Base-by-base conservation (phyloP, 2,329 filamentous ascomycete genomes). In the Podosphaera fusca region DNA sequence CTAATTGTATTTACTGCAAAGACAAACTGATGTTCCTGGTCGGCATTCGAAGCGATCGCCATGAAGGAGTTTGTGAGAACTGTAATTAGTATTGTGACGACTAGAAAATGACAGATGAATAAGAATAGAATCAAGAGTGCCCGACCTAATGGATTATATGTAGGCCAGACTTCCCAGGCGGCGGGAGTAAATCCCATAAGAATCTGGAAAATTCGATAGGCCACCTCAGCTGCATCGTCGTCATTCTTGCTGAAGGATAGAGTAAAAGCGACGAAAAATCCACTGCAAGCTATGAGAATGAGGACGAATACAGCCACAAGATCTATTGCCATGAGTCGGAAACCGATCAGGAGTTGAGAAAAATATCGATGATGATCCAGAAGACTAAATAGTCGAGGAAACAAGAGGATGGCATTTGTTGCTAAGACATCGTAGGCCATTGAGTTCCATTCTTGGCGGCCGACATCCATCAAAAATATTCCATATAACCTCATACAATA, bases 21-120 rank as follows among this genome's bases (percentile, higher is more conserved):
- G 2, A 95, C 71, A 67, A 95, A 95, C 73, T 82, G 80, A 60
- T 95, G 89, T 69, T 95, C 90, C 67, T 95, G 85, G 57, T 87
- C 87, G 6, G 89, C 88, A 66, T 95, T 95, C 55, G 87, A 87
- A 2, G 92, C 87, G 66, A 95, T 90, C 1, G 84, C 81, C 84
- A 94, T 94, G 72, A 95, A 96, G 0, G 87, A 94, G 67, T 95
- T 95, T 4, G 89, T 94, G 60, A 96, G 70, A n/a, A 96, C 90
- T 0, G 89, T 94, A 63, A 96, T 90, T 38, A 96, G 73, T 56
- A 96, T 94, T 0, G 90, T 95, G 72, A 95, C 85, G 36, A 95
- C 84, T 56, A 95, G 77, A 67, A 95, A 96, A 70, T 96, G 90
- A 72, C 87, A 94, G 61, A 95, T 92, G 68, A 94, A 88, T 45